These are phyloP conservation scores for Alternaria sp. DNA, from an alignment of 2,329 filamentous ascomycete species.

Conservation along the genomic window DNA sequence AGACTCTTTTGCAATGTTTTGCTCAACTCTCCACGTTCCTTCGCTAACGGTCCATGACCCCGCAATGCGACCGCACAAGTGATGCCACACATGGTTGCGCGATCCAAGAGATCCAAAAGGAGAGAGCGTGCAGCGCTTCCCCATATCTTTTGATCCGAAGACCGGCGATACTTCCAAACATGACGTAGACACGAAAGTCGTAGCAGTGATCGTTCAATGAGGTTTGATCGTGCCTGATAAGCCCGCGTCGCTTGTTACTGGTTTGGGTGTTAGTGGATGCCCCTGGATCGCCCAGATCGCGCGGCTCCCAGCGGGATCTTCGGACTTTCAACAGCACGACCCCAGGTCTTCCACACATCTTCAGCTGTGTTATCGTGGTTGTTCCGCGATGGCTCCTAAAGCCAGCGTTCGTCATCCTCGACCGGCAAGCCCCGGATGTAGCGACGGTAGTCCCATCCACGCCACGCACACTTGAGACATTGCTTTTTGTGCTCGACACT, in stretches of 20 bases:
- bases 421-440: slow-evolving; percentile 4
- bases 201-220: not conserved
- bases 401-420: slow-evolving; percentile 2
- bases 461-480: not conserved
- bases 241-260: slow-evolving; percentile 9
- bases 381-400: not conserved
- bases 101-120: not conserved
- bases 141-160: not conserved
- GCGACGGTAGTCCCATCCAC: not conserved
- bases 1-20: slow-evolving; percentile 19
- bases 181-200: slow-evolving; percentile 3
- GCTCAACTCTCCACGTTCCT: slow-evolving; percentile 6
- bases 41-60: slow-evolving; percentile 13
- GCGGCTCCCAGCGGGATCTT: not conserved
- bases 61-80: slow-evolving; percentile 20
- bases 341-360: not conserved
- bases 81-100: slow-evolving; percentile 20
- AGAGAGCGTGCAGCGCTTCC: not conserved
- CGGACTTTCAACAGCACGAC: not conserved
- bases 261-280: slow-evolving; percentile 4
- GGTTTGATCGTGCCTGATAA: slow-evolving; percentile 4
- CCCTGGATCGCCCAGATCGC: slow-evolving; percentile 2
- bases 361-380: not conserved
- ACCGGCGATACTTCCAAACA: not conserved
- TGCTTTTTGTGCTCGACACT: not conserved